Conservation (phyloP, 2,329 filamentous ascomycete species). For the Chaetomiaceae sp. region DNA sequence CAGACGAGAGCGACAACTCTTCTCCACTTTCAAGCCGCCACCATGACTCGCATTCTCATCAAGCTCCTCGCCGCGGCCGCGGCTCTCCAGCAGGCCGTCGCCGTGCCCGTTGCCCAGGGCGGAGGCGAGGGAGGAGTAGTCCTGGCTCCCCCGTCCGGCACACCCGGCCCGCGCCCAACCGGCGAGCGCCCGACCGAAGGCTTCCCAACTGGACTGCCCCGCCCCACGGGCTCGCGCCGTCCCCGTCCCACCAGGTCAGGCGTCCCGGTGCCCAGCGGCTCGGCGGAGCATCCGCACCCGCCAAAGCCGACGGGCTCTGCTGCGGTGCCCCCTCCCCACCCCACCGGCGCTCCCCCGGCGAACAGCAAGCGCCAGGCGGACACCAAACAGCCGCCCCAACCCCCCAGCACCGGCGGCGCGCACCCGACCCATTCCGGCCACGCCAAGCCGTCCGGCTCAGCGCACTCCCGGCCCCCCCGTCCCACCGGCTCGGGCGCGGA, state of each 20-base stretch:
- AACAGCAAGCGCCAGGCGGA: background rate
- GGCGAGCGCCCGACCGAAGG: background rate
- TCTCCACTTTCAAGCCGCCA: background rate
- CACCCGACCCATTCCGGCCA: background rate
- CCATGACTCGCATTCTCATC: slow-evolving; percentile 23
- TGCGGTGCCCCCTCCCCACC: background rate
- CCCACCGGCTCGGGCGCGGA: background rate
- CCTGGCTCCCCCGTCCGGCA: background rate
- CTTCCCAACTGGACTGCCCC: background rate
- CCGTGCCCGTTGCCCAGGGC: slow-evolving; percentile 16
- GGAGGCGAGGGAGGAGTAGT: slow-evolving; percentile 6
- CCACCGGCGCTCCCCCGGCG: background rate
- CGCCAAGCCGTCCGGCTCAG: background rate
- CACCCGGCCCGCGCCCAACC: slow-evolving; percentile 6
- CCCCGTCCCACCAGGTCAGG: background rate
- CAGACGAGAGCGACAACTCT: background rate
- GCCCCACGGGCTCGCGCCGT: background rate
- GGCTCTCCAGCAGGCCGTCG: slow-evolving; percentile 19
- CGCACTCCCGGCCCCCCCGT: background rate
- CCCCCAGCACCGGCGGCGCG: background rate
- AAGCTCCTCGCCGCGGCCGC: slow-evolving; percentile 22
- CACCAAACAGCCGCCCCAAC: background rate
- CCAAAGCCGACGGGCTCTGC: background rate
- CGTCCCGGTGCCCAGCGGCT: background rate
- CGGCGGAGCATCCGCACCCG: background rate